Percentiles rank a stretch among this genome's conserved stretches.
phyloP scores from a whole-genome alignment of 257 asterid genomes.

The Penstemon eatonii region DNA sequence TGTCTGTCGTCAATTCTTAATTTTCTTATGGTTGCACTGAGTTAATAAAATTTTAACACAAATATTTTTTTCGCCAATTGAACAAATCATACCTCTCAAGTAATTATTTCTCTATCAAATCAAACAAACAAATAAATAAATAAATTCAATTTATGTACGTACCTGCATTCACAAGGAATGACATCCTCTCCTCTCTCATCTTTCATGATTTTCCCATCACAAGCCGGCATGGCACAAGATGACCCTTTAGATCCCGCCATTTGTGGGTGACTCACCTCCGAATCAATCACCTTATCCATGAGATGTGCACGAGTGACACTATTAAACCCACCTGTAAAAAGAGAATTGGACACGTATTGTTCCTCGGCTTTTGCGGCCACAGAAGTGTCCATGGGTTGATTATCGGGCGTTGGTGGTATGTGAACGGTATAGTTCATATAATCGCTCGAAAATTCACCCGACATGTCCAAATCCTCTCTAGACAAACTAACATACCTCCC shows the following conservation, averaged over 20 bases:
- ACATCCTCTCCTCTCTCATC: constrained; percentile 81
- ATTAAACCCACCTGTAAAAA: constrained; percentile 82
- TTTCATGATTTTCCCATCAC: constrained; percentile 82
- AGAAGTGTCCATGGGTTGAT: constrained; percentile 71
- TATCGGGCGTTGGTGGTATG: constrained; percentile 87
- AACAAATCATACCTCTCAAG: too few relatives aligned
- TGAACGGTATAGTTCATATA: constrained; percentile 82
- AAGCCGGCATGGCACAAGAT: constrained; percentile 69
- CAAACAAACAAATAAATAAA: too few relatives aligned
- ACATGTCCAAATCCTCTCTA: constrained; percentile 74
- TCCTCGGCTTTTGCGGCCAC: constrained; percentile 87
- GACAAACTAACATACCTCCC: constrained; percentile 79
- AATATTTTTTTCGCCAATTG: too few relatives aligned
- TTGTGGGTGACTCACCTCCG: constrained; percentile 77
- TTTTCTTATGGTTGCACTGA: too few relatives aligned
- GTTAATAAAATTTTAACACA: too few relatives aligned
- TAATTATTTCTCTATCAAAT: too few relatives aligned
- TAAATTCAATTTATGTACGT: neutral
- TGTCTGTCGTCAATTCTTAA: neutral
- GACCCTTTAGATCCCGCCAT: constrained; percentile 92
- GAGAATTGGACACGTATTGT: constrained; percentile 79
- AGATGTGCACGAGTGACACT: constrained; percentile 89
- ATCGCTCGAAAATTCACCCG: constrained; percentile 59
- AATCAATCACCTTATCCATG: constrained; percentile 92
- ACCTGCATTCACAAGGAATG: constrained; percentile 86